phyloP scores from a whole-genome alignment of 257 asterid genomes.

The Solanum habrochaites region DNA sequence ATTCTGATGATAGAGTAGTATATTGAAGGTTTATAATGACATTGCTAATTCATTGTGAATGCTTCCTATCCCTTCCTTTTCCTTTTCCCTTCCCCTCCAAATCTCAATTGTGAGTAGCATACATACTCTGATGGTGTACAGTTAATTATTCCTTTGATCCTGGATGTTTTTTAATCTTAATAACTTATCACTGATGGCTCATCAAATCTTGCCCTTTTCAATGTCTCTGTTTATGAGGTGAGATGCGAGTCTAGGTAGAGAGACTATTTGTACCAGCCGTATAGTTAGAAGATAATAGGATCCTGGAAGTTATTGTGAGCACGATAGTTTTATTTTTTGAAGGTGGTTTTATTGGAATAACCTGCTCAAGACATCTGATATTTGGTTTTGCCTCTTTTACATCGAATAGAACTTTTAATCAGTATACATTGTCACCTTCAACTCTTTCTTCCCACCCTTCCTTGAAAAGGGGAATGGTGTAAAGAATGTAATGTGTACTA shows the following conservation, averaged over 20 bases:
- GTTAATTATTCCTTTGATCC: not conserved
- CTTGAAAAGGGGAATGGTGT: not conserved
- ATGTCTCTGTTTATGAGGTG: not conserved
- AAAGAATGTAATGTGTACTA: not conserved
- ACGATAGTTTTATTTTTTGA: not conserved
- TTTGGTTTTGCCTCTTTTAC: not conserved
- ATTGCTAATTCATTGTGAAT: not conserved
- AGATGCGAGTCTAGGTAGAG: not conserved
- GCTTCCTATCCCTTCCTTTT: not conserved
- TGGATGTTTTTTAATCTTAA: not conserved
- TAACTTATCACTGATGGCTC: not conserved
- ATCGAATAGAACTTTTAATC: not conserved
- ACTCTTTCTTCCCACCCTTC: not conserved
- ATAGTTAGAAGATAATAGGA: not conserved
- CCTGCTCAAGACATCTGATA: not conserved
- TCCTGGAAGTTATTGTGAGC: not conserved
- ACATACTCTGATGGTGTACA: not conserved
- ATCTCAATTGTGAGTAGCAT: not conserved
- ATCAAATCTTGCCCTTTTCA: not conserved
- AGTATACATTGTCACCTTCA: not conserved
- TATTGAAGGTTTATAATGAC: not conserved
- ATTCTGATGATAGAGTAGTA: not conserved
- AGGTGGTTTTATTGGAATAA: not conserved
- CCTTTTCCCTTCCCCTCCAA: too few relatives aligned
- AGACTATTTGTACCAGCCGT: not conserved